Evolutionary conservation across 2,329 filamentous ascomycete species (phyloP), one percentile per base, ranked within the genome.

Genomic region (Fusarium pseudoanthophilum): DNA sequence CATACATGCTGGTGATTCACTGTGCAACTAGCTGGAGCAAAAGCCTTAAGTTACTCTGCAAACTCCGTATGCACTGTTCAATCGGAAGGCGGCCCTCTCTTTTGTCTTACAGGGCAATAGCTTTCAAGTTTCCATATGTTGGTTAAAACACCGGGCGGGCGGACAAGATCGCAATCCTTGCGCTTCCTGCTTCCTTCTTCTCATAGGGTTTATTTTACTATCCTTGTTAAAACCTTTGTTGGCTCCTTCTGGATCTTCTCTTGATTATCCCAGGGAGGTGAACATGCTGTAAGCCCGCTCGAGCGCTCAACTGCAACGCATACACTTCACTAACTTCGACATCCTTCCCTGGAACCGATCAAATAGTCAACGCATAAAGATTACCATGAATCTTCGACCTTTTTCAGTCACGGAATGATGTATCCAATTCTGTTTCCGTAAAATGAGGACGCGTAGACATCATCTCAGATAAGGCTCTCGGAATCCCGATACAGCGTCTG

Each of bases 171-270:
- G 2, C 16, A 24, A 6, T 52, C 13, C 5, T 1, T 4, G 5
- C 4, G 1, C 16, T 20, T 14, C 6, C 21, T 7, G 1, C 16
- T 20, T 14, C 6, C 21, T 7, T 24, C 3, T 18, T 0, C 18
- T 18, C 2, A 24, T 4, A 5, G 18, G 7, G 1, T 18, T 9
- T 1, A 7, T 13, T 24, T 3, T 7, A 7, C 5, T 5, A 7
- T 32, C 4, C 9, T 24, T 24, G 5, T 11, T 15, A 1, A 5
- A 5, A 11, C 6, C 7, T 24, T 34, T 1, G 16, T 20, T 24
- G 3, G 6, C 4, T 2, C 4, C 8, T 24, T 8, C 9, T 9
- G 0, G 11, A 0, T 4, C 4, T 4, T 14, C n/a, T 51, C 5
- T 11, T 4, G 11, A 14, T 7, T 34, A 11, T 32, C 11, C 11